These are phyloP conservation scores for Kazachstania sp. DNA, from an alignment of 1,139 yeast species.

Conservation along the genomic window DNA sequence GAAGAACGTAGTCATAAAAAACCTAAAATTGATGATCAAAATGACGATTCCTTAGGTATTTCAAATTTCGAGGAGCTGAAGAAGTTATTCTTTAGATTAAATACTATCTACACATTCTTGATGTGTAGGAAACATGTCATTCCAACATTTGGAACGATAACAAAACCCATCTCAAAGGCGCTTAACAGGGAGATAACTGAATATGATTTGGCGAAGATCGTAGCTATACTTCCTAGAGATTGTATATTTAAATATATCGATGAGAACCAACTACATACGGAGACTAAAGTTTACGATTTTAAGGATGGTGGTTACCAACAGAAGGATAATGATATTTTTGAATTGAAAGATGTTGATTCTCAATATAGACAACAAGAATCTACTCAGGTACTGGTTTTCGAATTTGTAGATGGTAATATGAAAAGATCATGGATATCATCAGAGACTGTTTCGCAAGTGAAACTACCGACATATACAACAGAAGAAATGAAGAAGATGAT, in stretches of 20 bases:
- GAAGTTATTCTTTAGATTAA: conserved; percentile 40
- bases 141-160: conserved; percentile 45
- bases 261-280: conserved; percentile 51
- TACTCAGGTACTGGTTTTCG: conserved; percentile 59
- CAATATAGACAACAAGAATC: conserved; percentile 25
- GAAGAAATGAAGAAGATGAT: conserved; percentile 54
- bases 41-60: background rate
- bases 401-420: conserved; percentile 63
- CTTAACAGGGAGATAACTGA: conserved; percentile 33
- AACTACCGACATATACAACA: conserved; percentile 39
- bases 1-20: background rate
- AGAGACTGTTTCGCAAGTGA: conserved; percentile 31
- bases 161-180: conserved; percentile 40
- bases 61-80: conserved; percentile 33
- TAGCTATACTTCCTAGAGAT: conserved; percentile 57
- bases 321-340: conserved; percentile 43
- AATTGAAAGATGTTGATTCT: conserved; percentile 33
- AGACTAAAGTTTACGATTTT: conserved; percentile 41
- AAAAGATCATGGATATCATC: conserved; percentile 35
- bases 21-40: background rate
- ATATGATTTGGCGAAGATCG: conserved; percentile 56
- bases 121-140: conserved; percentile 47
- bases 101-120: conserved; percentile 49
- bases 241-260: conserved; percentile 67
- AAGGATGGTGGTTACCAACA: conserved; percentile 40